These are phyloP conservation scores for Termitomyces sp. DNA, from an alignment of 768 basidiomycete species.

Conservation along the genomic window DNA sequence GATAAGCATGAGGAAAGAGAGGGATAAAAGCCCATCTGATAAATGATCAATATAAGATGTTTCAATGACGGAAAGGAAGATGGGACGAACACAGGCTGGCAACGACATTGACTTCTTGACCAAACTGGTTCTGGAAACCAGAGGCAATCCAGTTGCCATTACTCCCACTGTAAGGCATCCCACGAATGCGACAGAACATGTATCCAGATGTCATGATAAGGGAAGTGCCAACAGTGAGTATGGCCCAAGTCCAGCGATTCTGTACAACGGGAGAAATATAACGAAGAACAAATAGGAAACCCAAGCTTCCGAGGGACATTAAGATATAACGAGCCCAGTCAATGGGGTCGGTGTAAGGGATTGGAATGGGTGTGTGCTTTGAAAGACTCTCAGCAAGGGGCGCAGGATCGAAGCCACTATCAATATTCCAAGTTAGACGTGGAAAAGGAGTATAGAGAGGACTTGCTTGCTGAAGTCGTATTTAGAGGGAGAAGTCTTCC, in stretches of 20 bases:
- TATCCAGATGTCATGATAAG: slow-evolving; percentile 89
- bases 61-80: not conserved
- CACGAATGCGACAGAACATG: slow-evolving; percentile 96
- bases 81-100: slow-evolving; percentile 72
- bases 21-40: slow-evolving; percentile 80
- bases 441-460: not conserved
- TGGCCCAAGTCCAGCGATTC: slow-evolving; percentile 78
- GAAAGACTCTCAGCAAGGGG: slow-evolving; percentile 75
- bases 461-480: slow-evolving; percentile 77
- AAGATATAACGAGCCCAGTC: slow-evolving; percentile 58
- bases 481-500: slow-evolving; percentile 50
- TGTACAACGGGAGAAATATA: slow-evolving; percentile 61
- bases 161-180: slow-evolving; percentile 59
- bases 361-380: slow-evolving; percentile 67
- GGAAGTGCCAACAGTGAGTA: slow-evolving; percentile 47
- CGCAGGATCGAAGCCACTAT: slow-evolving; percentile 78
- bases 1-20: slow-evolving; percentile 75
- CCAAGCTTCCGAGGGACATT: slow-evolving; percentile 38
- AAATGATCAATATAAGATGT: not conserved
- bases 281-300: slow-evolving; percentile 45
- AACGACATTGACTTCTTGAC: slow-evolving; percentile 89
- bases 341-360: slow-evolving; percentile 79
- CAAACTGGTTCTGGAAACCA: slow-evolving; percentile 88
- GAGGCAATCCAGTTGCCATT: slow-evolving; percentile 78
- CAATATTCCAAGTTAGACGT: not conserved